Base-by-base conservation (phyloP, 2,329 filamentous ascomycete species). In the Aspergillus glaucus region DNA sequence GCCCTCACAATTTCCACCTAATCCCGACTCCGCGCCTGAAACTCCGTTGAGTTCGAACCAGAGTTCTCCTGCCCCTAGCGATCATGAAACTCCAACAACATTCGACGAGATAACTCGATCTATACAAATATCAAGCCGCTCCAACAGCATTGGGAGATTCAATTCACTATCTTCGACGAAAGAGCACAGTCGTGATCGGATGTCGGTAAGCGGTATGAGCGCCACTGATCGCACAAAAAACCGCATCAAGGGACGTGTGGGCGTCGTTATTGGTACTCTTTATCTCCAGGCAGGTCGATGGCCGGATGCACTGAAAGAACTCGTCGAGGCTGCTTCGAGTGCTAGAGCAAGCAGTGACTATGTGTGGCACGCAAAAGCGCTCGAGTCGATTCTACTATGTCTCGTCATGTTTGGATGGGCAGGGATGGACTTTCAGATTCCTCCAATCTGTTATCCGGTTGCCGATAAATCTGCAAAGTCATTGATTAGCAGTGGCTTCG, bases 361-460 rank as follows among this genome's bases (percentile, higher is more conserved):
- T 68, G 68, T 97, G n/a, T 98, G 93, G 92, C 89, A 96, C 70
- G 93, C 88, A 15, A 97, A 97, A 69, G 91, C 89, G 1, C 76
- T 98, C 17, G 94, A 98, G 64, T 83, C 91, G 24, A 88, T 95
- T 51, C 74, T 93, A 43, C 78, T 95, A 22, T 89, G 86, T 62
- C 78, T 97, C 56, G 64, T 97, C 37, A 80, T 97, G 59, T 82
- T 95, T 53, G 87, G 84, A 26, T 95, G 90, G 87, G 81, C 85
- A 32, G 86, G 85, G 3, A 76, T 92, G 60, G 87, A 93, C 62
- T 97, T 97, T 46, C 67, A 71, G 75, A 78, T 81, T 51, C 78
- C 78, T 24, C 72, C 71, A 52, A 68, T 79, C 21, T 77, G 77
- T 52, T 79, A 75, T 55, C 75, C 77, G 10, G 68, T 69, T 32